phyloP scores from a whole-genome alignment of 306 rosid species.

The Cotoneaster glaucophyllus region DNA sequence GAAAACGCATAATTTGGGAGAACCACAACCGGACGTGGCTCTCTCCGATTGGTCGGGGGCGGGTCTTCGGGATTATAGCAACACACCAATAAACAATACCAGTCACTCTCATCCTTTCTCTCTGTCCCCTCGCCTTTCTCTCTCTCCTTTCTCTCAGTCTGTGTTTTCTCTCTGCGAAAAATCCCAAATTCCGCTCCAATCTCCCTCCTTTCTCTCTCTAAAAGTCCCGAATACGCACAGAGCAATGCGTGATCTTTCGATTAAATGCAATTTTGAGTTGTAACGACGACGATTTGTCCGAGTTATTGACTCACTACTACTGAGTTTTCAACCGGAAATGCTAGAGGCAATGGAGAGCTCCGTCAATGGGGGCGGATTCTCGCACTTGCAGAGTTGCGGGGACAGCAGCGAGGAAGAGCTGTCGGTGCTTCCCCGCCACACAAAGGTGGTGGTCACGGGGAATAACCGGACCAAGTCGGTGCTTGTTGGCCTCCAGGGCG shows the following conservation, averaged over 20 bases:
- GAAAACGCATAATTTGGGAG: constrained; percentile 39
- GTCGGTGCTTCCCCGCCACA: constrained; percentile 92
- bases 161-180: constrained; percentile 49
- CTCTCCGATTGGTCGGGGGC: constrained; percentile 18
- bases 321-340: constrained; percentile 37
- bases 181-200: constrained; percentile 39
- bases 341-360: constrained; percentile 84
- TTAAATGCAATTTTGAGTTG: constrained; percentile 30
- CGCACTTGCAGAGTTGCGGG: constrained; percentile 87
- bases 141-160: constrained; percentile 10
- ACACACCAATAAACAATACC: constrained; percentile 60
- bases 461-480: constrained; percentile 98
- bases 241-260: constrained; percentile 62
- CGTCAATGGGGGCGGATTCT: constrained; percentile 73
- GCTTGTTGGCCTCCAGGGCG: constrained; percentile 94
- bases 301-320: background rate
- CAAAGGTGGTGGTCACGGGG: constrained; percentile 96
- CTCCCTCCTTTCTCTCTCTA: constrained; percentile 24
- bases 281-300: constrained; percentile 8
- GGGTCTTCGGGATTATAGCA: constrained; percentile 84
- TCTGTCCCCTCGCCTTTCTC: constrained; percentile 6
- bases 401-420: constrained; percentile 98
- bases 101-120: constrained; percentile 45
- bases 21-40: constrained; percentile 49
- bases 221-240: constrained; percentile 25